Conservation (phyloP, 495 filamentous ascomycete species). For the Collariella sp. region DNA sequence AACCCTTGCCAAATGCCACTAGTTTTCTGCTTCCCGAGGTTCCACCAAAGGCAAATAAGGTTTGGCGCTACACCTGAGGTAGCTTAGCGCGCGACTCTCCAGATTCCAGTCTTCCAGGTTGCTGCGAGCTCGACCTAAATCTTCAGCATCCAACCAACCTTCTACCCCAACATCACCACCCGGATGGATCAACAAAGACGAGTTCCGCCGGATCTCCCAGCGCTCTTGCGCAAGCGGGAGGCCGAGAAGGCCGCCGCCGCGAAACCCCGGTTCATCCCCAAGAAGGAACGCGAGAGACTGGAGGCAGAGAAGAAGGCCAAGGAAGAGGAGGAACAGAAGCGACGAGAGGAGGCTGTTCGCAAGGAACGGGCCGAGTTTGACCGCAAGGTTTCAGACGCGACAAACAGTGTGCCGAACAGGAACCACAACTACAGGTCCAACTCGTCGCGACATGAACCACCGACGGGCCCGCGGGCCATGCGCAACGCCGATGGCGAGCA, state of each 20-base stretch:
- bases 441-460: slow-evolving; percentile 38
- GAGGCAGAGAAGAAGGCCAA: slow-evolving; percentile 78
- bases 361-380: neutral
- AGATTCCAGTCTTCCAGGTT: neutral
- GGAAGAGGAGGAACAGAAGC: slow-evolving; percentile 65
- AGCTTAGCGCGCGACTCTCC: neutral
- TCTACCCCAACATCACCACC: neutral
- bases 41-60: too few relatives aligned
- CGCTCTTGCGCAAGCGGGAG: slow-evolving; percentile 40
- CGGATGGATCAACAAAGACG: slow-evolving; percentile 17
- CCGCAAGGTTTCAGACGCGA: slow-evolving; percentile 19
- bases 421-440: neutral
- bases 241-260: slow-evolving; percentile 37
- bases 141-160: neutral
- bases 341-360: slow-evolving; percentile 41
- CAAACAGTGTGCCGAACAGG: slow-evolving; percentile 7
- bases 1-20: neutral
- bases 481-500: slow-evolving; percentile 39
- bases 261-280: slow-evolving; percentile 90
- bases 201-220: slow-evolving; percentile 40
- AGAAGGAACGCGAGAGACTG: slow-evolving; percentile 77
- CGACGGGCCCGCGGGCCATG: slow-evolving; percentile 75
- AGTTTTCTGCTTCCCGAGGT: neutral
- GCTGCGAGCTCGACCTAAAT: neutral
- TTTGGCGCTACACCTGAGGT: too few relatives aligned